A percentile compares a stretch with the other conserved stretches of the same genome.
Conservation (phyloP, 2,329 filamentous ascomycete species). For the Phialemonium atrogriseum region DNA sequence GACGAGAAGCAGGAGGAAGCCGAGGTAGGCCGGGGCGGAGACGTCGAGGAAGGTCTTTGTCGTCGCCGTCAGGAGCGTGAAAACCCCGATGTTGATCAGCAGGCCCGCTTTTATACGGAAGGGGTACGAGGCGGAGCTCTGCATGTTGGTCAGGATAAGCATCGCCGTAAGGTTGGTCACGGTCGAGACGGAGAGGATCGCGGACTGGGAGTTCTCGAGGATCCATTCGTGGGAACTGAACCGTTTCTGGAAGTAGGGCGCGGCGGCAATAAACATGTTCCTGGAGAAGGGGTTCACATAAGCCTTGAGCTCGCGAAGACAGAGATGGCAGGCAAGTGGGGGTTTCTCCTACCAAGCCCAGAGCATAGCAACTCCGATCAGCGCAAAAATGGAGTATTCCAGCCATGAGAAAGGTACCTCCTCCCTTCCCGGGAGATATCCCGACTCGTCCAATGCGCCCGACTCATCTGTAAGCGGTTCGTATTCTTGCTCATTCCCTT, state of each 20-base stretch:
- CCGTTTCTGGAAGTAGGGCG: conserved; percentile 83
- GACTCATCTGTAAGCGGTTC: conserved; percentile 19
- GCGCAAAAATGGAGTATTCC: conserved; percentile 76
- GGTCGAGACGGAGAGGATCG: conserved; percentile 80
- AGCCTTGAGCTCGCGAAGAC: too few species aligned
- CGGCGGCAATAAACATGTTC: conserved; percentile 98
- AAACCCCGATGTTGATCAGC: conserved; percentile 67
- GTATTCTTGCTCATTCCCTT: conserved; percentile 17
- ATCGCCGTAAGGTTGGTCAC: conserved; percentile 72
- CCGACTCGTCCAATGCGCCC: conserved; percentile 17
- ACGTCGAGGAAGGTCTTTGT: conserved; percentile 59
- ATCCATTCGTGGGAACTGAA: conserved; percentile 66
- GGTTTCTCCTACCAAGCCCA: conserved; percentile 76
- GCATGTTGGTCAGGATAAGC: conserved; percentile 69
- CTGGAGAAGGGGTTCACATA: conserved; percentile 31
- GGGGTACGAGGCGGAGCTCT: conserved; percentile 78
- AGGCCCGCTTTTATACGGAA: conserved; percentile 75
- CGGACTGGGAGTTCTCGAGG: conserved; percentile 76
- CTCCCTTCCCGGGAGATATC: conserved; percentile 20
- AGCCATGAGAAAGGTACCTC: conserved; percentile 66
- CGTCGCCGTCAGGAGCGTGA: conserved; percentile 70
- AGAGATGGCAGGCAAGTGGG: background rate
- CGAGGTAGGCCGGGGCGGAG: conserved; percentile 61
- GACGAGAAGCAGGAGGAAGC: conserved; percentile 76
- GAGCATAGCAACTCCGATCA: conserved; percentile 87